Conservation (phyloP, 805 yeast genomes). For the Zygosaccharomyces siamensis region DNA sequence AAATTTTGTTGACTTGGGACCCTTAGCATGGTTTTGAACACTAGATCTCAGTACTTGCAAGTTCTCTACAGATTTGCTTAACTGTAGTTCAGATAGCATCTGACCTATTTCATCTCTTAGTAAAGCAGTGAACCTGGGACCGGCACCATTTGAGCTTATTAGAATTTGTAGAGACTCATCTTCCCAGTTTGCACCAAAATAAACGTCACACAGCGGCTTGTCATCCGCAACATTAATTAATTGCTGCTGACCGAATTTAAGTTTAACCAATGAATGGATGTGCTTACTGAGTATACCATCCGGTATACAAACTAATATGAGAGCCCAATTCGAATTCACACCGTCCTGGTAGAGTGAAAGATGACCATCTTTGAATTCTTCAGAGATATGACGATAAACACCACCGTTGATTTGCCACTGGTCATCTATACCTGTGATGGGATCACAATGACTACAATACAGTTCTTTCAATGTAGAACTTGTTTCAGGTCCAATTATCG, state of each 20-base stretch:
- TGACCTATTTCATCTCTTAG: conserved; percentile 27
- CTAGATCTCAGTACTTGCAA: conserved; percentile 24
- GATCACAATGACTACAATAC: conserved; percentile 8
- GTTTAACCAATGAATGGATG: conserved; percentile 23
- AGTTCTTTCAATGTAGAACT: conserved; percentile 14
- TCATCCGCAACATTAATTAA: conserved; percentile 36
- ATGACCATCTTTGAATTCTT: conserved; percentile 15
- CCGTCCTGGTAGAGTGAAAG: conserved; percentile 18
- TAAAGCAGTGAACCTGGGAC: conserved; percentile 33
- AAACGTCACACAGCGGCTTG: conserved; percentile 34
- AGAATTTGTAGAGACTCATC: conserved; percentile 19
- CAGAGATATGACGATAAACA: conserved; percentile 17
- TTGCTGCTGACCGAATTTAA: conserved; percentile 26
- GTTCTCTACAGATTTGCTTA: conserved; percentile 23
- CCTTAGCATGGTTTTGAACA: conserved; percentile 17
- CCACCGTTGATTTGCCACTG: conserved; percentile 17
- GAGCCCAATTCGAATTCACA: conserved; percentile 21
- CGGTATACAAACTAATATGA: conserved; percentile 32
- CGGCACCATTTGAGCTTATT: conserved; percentile 32
- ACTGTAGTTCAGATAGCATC: conserved; percentile 17
- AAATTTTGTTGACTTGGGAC: conserved; percentile 19
- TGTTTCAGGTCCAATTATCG: conserved; percentile 28
- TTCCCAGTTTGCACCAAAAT: conserved; percentile 34
- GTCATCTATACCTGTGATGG: conserved; percentile 2
- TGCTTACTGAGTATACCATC: conserved; percentile 21